Evolutionary conservation across 1,284 basidiomycete species (phyloP), one percentile per base, ranked within the genome.

Genomic region (Tausonia pullulans): DNA sequence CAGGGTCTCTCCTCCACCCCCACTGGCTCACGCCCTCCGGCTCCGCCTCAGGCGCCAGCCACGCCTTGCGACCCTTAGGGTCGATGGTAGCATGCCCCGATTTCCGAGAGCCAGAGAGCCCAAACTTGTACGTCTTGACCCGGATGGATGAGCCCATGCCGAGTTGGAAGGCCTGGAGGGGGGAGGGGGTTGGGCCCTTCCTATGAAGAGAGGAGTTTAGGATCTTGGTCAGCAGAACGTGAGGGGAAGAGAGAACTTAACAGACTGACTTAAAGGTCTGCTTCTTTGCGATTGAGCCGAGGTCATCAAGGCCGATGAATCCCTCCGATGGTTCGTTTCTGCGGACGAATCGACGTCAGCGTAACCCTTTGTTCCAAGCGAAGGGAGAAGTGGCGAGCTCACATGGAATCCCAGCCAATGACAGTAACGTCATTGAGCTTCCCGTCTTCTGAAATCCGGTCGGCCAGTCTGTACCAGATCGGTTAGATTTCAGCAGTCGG

Each of bases 321-420:
- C 93, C 94, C 68, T 92, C 89, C 57, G 85, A 87, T 0, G 95
- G 94, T 75, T 98, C 95, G 74, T 98, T 98, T 76, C 58, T 60
- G 48, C n/a, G 7, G 7, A 45, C 3, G 13, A 11, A 45, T 0
- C 3, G 57, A 27, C 9, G 40, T 43, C 9, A 45, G 11, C 5
- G 57, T 13, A 44, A 10, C 11, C 11, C 3, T 5, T 44, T 9
- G 41, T 8, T 57, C 39, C 6, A 16, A 57, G 13, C 44, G 14
- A 13, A 49, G 58, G 5, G 41, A 9, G 2, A 39, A 7, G 5
- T 8, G 3, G 7, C 40, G 45, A 8, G 49, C 58, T 46, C 41
- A 60, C 58, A 98, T 79, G 70, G 86, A 88, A 74, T 98, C 95
- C 95, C 95, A 98, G 0, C 95, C 95, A 65, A 98, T 86, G 43